Base-by-base conservation (phyloP, 495 filamentous ascomycete genomes). In the Aspergillus hancockii region DNA sequence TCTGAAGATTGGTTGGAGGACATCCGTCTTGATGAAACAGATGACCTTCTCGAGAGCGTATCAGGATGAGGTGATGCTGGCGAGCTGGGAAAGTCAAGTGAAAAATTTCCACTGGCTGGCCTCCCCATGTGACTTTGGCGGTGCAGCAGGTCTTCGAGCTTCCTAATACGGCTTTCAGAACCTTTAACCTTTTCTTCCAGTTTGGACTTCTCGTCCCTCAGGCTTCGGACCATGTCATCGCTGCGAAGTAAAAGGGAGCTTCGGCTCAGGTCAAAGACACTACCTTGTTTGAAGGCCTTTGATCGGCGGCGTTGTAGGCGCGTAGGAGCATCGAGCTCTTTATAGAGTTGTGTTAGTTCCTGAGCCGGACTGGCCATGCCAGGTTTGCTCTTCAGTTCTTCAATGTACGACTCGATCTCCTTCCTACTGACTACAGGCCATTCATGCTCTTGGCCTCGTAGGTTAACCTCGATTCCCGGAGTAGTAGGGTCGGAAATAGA, bases 271-370 rank as follows among this genome's bases (percentile, higher is more conserved):
- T 98, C 94, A 63, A 97, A 92, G 13, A 99, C 82, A 64, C 93
- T 97, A 41, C 94, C 95, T 63, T 92, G 91, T 66, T 97, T 98
- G 81, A 99, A 98, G 0, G 90, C 91, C 65, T 92, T 95, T 40
- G 91, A 85, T 51, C 90, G 82, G 69, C 89, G 91, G 47, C 84
- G 82, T 65, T 86, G 84, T 67, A 90, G 89, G 61, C 86, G 87
- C 6, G 89, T 92, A 0, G 93, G 92, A 45, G 69, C 66, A 63
- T 84, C 84, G 28, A 93, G 62, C 28, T 79, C 79, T 51, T 84
- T 83, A 46, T 88, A 75, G 53, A 90, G 83, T 34, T 86, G 80
- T 19, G 88, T 83, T 30, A 92, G 70, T 36, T 94, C 91, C 57
- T 85, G 76, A 34, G 70, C 65, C 41, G 73, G 58, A 12, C 71